Percentiles rank a stretch among this genome's conserved stretches.
These are phyloP conservation scores for Podospora fimiseda DNA, from an alignment of 495 filamentous ascomycete genomes.

Conservation along the genomic window DNA sequence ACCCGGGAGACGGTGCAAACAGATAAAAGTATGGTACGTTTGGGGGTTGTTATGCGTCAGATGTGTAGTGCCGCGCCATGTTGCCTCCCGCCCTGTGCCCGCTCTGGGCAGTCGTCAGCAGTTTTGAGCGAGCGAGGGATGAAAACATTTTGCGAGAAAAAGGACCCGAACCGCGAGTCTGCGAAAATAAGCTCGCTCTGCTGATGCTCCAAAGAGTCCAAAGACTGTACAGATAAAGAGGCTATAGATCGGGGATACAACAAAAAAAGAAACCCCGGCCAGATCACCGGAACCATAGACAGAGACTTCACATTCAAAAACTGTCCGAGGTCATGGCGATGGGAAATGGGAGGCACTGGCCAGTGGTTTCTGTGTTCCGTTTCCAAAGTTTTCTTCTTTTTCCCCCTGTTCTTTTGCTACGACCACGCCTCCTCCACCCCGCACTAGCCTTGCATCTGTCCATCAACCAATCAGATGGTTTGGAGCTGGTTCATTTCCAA, in stretches of 20 bases:
- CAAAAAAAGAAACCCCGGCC: too few relatives aligned
- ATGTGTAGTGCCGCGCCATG: neutral
- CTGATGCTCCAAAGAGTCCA: too few relatives aligned
- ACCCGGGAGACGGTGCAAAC: neutral
- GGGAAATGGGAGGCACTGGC: constrained; percentile 6
- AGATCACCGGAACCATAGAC: too few relatives aligned
- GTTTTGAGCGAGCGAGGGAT: too few relatives aligned
- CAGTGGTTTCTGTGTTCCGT: constrained; percentile 11
- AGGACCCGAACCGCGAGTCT: too few relatives aligned
- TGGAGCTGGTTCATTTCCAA: constrained; percentile 17
- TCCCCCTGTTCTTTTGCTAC: constrained; percentile 9
- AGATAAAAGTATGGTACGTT: neutral
- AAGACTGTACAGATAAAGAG: too few relatives aligned
- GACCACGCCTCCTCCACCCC: constrained; percentile 7
- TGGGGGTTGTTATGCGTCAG: neutral
- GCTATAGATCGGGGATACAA: too few relatives aligned
- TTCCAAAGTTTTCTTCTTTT: constrained; percentile 25
- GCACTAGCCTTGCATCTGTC: constrained; percentile 2
- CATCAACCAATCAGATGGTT: constrained; percentile 16
- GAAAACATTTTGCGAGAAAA: too few relatives aligned
- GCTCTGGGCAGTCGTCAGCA: neutral
- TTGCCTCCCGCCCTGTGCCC: neutral
- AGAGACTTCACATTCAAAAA: too few relatives aligned
- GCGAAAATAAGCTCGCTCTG: too few relatives aligned
- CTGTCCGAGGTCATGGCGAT: constrained; percentile 4